Percentiles rank a stretch among this genome's conserved stretches.
phyloP scores from a whole-genome alignment of 2,329 filamentous ascomycete species.

The Decorospora gaudefroyi region DNA sequence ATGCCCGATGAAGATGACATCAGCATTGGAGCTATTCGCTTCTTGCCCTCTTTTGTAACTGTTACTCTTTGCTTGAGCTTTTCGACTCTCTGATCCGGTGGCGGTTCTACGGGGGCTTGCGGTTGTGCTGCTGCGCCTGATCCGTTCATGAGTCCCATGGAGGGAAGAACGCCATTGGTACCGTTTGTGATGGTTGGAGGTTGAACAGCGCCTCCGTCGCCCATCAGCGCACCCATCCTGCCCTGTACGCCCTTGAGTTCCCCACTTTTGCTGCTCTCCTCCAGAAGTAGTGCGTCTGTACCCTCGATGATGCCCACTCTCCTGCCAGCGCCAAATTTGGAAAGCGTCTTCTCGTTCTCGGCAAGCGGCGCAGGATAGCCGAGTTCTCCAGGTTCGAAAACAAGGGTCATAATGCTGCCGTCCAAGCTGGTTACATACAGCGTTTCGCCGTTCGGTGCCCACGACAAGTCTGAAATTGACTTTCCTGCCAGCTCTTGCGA shows the following conservation, averaged over 20 bases:
- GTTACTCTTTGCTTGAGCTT: conserved; percentile 88
- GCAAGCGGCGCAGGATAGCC: conserved; percentile 84
- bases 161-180: conserved; percentile 55
- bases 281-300: conserved; percentile 81
- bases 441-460: conserved; percentile 88
- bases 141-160: conserved; percentile 51
- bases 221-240: conserved; percentile 98
- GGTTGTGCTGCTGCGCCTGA: conserved; percentile 50
- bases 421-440: conserved; percentile 87
- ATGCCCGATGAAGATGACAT: conserved; percentile 84
- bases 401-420: conserved; percentile 78
- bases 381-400: conserved; percentile 84
- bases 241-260: conserved; percentile 90
- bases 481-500: conserved; percentile 87
- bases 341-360: conserved; percentile 89
- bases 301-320: conserved; percentile 93
- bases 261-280: conserved; percentile 89
- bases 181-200: conserved; percentile 62
- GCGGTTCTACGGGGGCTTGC: conserved; percentile 30
- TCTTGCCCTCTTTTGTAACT: conserved; percentile 95
- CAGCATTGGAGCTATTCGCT: conserved; percentile 87
- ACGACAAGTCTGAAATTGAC: conserved; percentile 90
- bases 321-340: conserved; percentile 87
- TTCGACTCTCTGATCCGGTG: conserved; percentile 63
- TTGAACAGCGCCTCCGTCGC: conserved; percentile 62